Evolutionary conservation across 768 basidiomycete genomes (phyloP).

Genomic region (Cystobasidium tubakii): DNA sequence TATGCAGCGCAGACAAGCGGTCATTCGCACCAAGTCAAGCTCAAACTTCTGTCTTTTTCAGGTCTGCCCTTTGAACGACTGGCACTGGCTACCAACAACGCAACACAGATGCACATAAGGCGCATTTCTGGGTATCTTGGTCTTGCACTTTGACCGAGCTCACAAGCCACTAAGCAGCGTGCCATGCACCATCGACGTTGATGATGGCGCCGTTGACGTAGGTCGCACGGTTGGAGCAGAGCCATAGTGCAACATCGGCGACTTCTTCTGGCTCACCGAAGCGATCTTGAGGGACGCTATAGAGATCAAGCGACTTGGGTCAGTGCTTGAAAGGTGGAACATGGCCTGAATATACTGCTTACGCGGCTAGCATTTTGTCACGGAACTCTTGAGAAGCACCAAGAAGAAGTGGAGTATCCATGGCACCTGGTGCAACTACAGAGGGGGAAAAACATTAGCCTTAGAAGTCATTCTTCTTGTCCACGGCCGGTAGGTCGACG

Average conservation of each 20-base stretch:
- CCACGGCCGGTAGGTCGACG: too few species aligned
- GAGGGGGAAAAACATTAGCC: neutral
- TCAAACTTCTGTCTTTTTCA: too few species aligned
- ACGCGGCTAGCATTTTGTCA: neutral
- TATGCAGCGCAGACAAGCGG: too few species aligned
- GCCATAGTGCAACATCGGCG: conserved; percentile 9
- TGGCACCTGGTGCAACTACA: conserved; percentile 6
- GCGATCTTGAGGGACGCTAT: neutral
- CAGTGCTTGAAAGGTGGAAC: neutral
- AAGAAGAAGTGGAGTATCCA: conserved; percentile 8
- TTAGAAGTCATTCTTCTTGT: too few species aligned
- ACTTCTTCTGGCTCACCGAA: neutral
- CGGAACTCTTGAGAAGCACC: conserved; percentile 7
- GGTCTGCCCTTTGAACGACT: too few species aligned
- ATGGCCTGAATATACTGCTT: neutral
- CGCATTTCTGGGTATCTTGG: too few species aligned
- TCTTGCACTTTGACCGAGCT: too few species aligned
- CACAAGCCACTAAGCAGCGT: neutral
- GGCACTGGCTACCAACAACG: too few species aligned
- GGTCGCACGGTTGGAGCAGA: conserved; percentile 16
- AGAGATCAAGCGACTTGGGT: too few species aligned
- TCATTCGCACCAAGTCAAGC: too few species aligned
- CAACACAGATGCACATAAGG: too few species aligned
- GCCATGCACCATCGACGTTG: conserved; percentile 15
- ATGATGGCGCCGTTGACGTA: conserved; percentile 15